Percentiles rank a stretch among this genome's conserved stretches.
Conservation (phyloP, 768 basidiomycete species). For the Termitomyces sp. region DNA sequence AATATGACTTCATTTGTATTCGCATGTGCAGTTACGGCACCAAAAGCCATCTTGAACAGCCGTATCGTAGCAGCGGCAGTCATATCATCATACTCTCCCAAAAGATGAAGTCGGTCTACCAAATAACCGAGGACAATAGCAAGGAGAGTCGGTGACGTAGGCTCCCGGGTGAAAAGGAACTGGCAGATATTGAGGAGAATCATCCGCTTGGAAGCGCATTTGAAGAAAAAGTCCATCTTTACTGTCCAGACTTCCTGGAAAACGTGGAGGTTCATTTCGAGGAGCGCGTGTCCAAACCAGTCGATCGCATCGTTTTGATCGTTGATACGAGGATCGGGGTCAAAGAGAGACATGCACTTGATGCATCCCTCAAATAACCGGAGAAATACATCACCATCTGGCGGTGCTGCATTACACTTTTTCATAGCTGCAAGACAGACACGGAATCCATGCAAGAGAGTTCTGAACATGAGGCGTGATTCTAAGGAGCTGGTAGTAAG, state of each 20-base stretch:
- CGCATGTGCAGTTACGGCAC: slow-evolving; percentile 75
- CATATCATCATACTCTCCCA: slow-evolving; percentile 83
- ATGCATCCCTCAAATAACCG: slow-evolving; percentile 85
- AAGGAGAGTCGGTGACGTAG: slow-evolving; percentile 75
- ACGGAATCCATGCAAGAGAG: slow-evolving; percentile 85
- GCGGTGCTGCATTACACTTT: slow-evolving; percentile 72
- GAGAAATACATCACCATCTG: slow-evolving; percentile 84
- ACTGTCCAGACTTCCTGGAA: slow-evolving; percentile 97
- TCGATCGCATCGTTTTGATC: slow-evolving; percentile 77
- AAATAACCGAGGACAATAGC: slow-evolving; percentile 88
- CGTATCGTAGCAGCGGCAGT: slow-evolving; percentile 83
- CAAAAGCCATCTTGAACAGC: slow-evolving; percentile 94
- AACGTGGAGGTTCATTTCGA: slow-evolving; percentile 85
- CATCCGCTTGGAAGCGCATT: slow-evolving; percentile 71
- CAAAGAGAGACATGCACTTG: slow-evolving; percentile 81
- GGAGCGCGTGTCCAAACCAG: slow-evolving; percentile 71
- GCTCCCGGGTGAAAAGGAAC: slow-evolving; percentile 73
- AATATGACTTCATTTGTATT: slow-evolving; percentile 83
- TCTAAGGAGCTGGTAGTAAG: slow-evolving; percentile 47
- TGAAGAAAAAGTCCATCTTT: slow-evolving; percentile 89
- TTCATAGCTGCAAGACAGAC: slow-evolving; percentile 73
- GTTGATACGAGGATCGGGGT: slow-evolving; percentile 61
- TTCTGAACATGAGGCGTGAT: slow-evolving; percentile 80
- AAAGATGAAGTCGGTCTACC: slow-evolving; percentile 71
- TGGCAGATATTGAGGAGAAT: slow-evolving; percentile 84